These are phyloP conservation scores for Teunomyces kruisii DNA, from an alignment of 805 yeast genomes.

Conservation along the genomic window DNA sequence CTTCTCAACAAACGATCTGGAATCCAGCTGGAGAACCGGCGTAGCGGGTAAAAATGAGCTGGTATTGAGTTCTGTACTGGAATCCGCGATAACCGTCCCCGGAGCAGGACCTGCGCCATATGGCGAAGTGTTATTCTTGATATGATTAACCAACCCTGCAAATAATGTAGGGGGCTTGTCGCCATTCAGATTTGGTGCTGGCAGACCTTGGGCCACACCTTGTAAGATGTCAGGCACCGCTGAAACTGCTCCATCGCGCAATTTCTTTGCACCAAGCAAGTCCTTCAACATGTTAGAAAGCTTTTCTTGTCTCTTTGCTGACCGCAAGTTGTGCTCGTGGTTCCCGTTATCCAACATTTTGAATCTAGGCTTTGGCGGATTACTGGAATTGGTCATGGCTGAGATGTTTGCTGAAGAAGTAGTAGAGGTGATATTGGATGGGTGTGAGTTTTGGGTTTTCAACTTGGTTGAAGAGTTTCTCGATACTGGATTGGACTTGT, in stretches of 20 bases:
- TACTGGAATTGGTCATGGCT: slow-evolving; percentile 6
- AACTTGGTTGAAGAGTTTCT: slow-evolving; percentile 20
- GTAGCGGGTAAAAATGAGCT: not conserved
- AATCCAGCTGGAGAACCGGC: slow-evolving; percentile 21
- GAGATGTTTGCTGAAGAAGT: slow-evolving; percentile 12
- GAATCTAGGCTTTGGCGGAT: slow-evolving; percentile 47
- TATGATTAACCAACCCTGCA: slow-evolving; percentile 64
- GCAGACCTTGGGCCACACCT: slow-evolving; percentile 2
- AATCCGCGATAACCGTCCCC: not conserved
- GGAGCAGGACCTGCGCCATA: slow-evolving; percentile 10
- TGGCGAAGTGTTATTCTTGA: slow-evolving; percentile 32
- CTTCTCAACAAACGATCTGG: slow-evolving; percentile 72
- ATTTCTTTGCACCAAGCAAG: slow-evolving; percentile 68
- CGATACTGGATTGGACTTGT: slow-evolving; percentile 16
- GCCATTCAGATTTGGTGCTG: slow-evolving; percentile 14
- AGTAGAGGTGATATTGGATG: slow-evolving; percentile 11
- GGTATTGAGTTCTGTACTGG: not conserved
- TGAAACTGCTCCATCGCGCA: slow-evolving; percentile 67
- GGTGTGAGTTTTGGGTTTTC: slow-evolving; percentile 8
- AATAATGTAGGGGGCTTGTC: slow-evolving; percentile 67
- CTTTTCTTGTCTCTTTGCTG: slow-evolving; percentile 78
- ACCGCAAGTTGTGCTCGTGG: slow-evolving; percentile 78
- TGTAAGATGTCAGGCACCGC: slow-evolving; percentile 69
- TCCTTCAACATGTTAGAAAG: slow-evolving; percentile 72
- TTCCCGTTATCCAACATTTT: slow-evolving; percentile 61